These are phyloP conservation scores for Phytopythium cucurbitacearum DNA, from an alignment of 352 stramenopile genomes.

Conservation along the genomic window DNA sequence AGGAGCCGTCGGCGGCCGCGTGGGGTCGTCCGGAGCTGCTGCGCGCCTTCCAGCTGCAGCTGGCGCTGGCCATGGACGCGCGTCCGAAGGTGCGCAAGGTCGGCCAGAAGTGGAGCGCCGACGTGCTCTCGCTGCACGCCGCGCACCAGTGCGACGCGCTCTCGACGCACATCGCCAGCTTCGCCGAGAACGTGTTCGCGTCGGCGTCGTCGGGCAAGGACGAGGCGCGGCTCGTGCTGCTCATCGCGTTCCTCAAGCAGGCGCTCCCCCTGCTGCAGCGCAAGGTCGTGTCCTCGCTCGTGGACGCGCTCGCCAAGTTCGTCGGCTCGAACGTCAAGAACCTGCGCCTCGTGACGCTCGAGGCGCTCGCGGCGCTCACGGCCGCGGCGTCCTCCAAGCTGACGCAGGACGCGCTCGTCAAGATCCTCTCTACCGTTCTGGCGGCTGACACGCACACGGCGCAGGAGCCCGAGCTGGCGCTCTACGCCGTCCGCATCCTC, in stretches of 20 bases:
- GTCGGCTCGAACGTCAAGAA: constrained; percentile 72
- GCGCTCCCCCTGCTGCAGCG: constrained; percentile 73
- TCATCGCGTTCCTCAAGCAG: constrained; percentile 79
- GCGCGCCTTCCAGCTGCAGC: constrained; percentile 73
- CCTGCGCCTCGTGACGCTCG: constrained; percentile 72
- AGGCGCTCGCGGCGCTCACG: constrained; percentile 61
- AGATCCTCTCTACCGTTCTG: constrained; percentile 60
- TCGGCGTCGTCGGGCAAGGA: constrained; percentile 55
- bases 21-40: constrained; percentile 72
- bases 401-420: constrained; percentile 57
- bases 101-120: constrained; percentile 66
- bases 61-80: constrained; percentile 71
- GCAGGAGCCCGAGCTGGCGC: constrained; percentile 54
- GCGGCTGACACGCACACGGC: constrained; percentile 52
- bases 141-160: constrained; percentile 70
- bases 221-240: constrained; percentile 64
- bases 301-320: constrained; percentile 70
- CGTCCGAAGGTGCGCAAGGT: constrained; percentile 84
- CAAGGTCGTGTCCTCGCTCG: constrained; percentile 76
- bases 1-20: constrained; percentile 55
- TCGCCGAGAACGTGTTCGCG: constrained; percentile 79
- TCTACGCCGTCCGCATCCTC: constrained; percentile 64
- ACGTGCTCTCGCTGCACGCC: constrained; percentile 69
- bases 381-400: constrained; percentile 51
- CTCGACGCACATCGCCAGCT: constrained; percentile 85